Conservation (phyloP, 768 basidiomycete genomes). For the Macrolepiota dolichaula region DNA sequence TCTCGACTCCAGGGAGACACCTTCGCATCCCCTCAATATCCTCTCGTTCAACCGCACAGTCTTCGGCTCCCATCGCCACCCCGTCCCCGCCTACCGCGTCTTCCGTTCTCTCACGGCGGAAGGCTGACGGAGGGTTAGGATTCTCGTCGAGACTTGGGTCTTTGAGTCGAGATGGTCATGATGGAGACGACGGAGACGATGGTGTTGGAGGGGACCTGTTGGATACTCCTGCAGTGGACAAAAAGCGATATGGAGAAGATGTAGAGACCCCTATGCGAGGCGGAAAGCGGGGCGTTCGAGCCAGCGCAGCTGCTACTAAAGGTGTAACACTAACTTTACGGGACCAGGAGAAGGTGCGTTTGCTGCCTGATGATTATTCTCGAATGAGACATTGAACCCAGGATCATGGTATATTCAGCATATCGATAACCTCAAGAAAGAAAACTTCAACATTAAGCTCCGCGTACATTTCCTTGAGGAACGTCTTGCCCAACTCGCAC, state of each 20-base stretch:
- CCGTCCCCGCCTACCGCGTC: constrained; percentile 41
- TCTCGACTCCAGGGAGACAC: constrained; percentile 47
- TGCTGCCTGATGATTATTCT: not conserved
- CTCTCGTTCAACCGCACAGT: constrained; percentile 48
- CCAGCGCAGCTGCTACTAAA: constrained; percentile 38
- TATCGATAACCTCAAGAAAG: constrained; percentile 93
- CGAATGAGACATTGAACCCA: not conserved
- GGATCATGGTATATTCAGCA: constrained; percentile 48
- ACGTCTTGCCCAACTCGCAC: constrained; percentile 82
- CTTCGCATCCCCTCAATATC: constrained; percentile 47
- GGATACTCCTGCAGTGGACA: constrained; percentile 51
- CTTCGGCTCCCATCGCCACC: constrained; percentile 47
- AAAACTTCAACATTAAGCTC: constrained; percentile 95
- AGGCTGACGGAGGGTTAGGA: constrained; percentile 33
- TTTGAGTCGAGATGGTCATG: constrained; percentile 18
- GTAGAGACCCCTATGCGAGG: not conserved
- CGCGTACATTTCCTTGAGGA: constrained; percentile 96
- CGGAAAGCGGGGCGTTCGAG: constrained; percentile 21
- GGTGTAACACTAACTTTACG: constrained; percentile 71
- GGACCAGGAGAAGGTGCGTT: constrained; percentile 91
- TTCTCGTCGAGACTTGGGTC: constrained; percentile 35
- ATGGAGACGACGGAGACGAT: constrained; percentile 18
- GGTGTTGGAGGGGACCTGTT: constrained; percentile 40
- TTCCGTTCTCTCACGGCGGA: constrained; percentile 29
- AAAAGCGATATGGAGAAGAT: constrained; percentile 28